Evolutionary conservation across 257 asterid genomes (phyloP), one percentile per base, ranked within the genome.

Genomic region (Scutellaria barbata): DNA sequence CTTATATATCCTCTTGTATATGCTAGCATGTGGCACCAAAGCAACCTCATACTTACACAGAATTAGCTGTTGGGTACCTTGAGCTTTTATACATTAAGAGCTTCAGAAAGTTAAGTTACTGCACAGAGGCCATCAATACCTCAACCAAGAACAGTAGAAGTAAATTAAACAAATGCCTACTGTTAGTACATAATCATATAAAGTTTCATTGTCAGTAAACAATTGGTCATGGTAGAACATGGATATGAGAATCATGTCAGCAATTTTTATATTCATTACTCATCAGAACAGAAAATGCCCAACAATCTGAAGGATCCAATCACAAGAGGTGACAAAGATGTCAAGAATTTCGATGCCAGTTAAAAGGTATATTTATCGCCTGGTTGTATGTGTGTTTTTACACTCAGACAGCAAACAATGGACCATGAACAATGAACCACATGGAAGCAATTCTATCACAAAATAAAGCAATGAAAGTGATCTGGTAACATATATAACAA

Each of bases 291-390:
- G 42, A 65, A 55, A 56, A 18, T 22, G 50, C 45, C 68, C 37
- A 68, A 55, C 43, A 51, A 13, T 53, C 63, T 20, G 13, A 57
- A 3, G 65, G 30, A 72, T 42, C 53, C 17, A 63, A 33, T 25
- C 35, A 75, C 52, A 56, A 58, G 68, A 74, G 61, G 41, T 30
- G 25, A 66, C 10, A 70, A n/a, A 48, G 9, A 7, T 46, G 48
- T 59, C 69, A 58, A 42, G 74, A 60, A 61, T 69, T 47, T 25
- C 2, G 55, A 63, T 25, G 61, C 66, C 40, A 55, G 64, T 46
- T 46, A 47, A 10, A 33, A 66, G 55, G 66, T 78, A 66, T n/a
- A 48, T 13, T 40, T 10, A 47, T 48, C 61, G 53, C 58, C 33
- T 65, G 50, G 54, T 25, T 56, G 20, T 12, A 40, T 13, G 63